Evolutionary conservation across 768 basidiomycete genomes (phyloP).

Genomic region (Dacryopinax primogenitus): DNA sequence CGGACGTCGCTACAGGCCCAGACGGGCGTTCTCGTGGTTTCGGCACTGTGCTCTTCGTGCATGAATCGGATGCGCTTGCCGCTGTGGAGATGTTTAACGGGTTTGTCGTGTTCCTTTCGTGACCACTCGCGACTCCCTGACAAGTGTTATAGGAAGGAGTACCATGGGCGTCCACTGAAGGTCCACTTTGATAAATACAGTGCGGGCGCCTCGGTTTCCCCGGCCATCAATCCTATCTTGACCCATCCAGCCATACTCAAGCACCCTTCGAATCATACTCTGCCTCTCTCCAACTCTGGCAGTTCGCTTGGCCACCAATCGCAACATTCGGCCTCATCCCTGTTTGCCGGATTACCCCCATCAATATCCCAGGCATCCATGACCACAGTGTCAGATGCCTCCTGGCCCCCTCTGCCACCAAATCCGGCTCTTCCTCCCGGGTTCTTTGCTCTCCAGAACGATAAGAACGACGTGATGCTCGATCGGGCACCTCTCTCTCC

Average conservation of each 20-base stretch:
- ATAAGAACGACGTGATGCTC: neutral
- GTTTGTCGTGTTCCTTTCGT: constrained; percentile 34
- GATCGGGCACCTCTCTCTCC: constrained; percentile 19
- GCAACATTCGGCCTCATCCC: neutral
- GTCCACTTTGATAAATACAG: constrained; percentile 82
- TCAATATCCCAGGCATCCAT: neutral
- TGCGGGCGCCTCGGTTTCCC: neutral
- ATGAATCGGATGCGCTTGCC: constrained; percentile 67
- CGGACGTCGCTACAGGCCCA: constrained; percentile 76
- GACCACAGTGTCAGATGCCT: neutral
- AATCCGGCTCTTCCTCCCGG: too few species aligned
- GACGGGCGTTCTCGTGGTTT: constrained; percentile 87
- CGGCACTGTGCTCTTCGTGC: constrained; percentile 79
- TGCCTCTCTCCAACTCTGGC: neutral
- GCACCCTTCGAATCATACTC: neutral
- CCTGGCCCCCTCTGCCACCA: neutral
- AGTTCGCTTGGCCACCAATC: constrained; percentile 8
- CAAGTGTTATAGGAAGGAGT: constrained; percentile 52
- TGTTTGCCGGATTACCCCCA: neutral
- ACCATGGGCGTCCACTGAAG: constrained; percentile 73
- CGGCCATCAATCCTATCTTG: neutral
- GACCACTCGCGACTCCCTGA: neutral
- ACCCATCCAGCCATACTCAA: neutral
- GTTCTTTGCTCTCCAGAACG: neutral
- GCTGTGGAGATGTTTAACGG: constrained; percentile 85